Evolutionary conservation across 2,329 filamentous ascomycete genomes (phyloP).

Genomic region (Thelonectria discophora): DNA sequence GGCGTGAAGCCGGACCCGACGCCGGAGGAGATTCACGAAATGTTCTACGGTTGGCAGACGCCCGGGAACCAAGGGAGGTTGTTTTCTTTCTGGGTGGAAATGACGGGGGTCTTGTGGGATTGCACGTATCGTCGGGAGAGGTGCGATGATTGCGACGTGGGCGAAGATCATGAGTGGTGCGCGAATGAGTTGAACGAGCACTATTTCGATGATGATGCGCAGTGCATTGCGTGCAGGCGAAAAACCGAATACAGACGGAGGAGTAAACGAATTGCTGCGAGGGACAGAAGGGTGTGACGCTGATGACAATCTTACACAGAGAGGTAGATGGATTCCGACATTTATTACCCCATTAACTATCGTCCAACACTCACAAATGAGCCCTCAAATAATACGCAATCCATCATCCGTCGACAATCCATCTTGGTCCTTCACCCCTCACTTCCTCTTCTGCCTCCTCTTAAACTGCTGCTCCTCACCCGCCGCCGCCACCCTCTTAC

Average conservation of each 20-base stretch:
- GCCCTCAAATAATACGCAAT: too few relatives aligned
- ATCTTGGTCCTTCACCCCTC: too few relatives aligned
- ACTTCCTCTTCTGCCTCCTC: too few relatives aligned
- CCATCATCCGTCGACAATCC: too few relatives aligned
- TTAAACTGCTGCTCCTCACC: too few relatives aligned
- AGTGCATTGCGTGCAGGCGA: conserved; percentile 29
- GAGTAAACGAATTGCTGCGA: conserved; percentile 19
- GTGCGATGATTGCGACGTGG: conserved; percentile 15
- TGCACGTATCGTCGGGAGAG: conserved; percentile 16
- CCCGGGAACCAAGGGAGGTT: conserved; percentile 3
- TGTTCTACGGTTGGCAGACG: not conserved
- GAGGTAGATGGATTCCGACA: too few relatives aligned
- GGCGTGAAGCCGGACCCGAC: not conserved
- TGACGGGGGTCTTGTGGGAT: not conserved
- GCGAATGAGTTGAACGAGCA: conserved; percentile 26
- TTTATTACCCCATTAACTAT: not conserved
- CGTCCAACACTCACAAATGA: too few relatives aligned
- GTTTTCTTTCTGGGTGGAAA: not conserved
- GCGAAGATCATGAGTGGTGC: conserved; percentile 16
- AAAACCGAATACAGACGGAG: conserved; percentile 13
- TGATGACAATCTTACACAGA: too few relatives aligned
- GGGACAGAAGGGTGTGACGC: not conserved
- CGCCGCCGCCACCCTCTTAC: too few relatives aligned
- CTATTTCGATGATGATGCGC: conserved; percentile 27
- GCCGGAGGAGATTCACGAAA: not conserved